Percentiles rank a stretch among this genome's conserved stretches.
Conservation (phyloP, 352 stramenopile species). For the Phytophthora sojae region DNA sequence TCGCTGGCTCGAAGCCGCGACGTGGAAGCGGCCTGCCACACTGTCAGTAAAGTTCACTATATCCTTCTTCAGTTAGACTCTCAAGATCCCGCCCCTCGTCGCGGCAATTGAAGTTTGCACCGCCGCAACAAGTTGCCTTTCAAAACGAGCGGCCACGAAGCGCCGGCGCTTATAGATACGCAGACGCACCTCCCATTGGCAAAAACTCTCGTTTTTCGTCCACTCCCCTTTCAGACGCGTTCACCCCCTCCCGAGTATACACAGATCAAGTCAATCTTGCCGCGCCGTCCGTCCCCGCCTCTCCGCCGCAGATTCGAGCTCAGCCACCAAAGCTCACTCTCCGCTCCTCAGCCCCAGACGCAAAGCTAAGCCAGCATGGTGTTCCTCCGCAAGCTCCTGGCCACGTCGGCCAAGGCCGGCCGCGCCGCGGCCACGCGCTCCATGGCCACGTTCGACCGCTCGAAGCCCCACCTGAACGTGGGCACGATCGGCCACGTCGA, state of each 20-base stretch:
- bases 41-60: too few relatives aligned
- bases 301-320: slow-evolving; percentile 12
- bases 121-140: background rate
- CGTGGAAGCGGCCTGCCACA: too few relatives aligned
- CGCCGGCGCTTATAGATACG: background rate
- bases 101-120: background rate
- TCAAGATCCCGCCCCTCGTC: too few relatives aligned
- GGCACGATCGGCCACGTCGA: slow-evolving; percentile 98
- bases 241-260: background rate
- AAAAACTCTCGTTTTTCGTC: background rate
- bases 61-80: too few relatives aligned
- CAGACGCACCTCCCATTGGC: too few relatives aligned
- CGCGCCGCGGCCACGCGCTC: slow-evolving; percentile 26
- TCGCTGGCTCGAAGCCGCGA: too few relatives aligned
- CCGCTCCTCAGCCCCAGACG: slow-evolving; percentile 11
- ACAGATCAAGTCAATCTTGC: background rate
- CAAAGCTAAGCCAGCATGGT: slow-evolving; percentile 27
- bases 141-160: slow-evolving; percentile 12
- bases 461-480: slow-evolving; percentile 97
- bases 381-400: slow-evolving; percentile 39
- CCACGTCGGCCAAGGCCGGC: slow-evolving; percentile 23
- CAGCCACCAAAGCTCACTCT: slow-evolving; percentile 11
- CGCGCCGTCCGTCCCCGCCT: slow-evolving; percentile 20
- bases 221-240: background rate
- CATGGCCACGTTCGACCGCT: slow-evolving; percentile 83